A percentile compares a stretch with the other conserved stretches of the same genome.
Evolutionary conservation across 2,329 filamentous ascomycete genomes (phyloP).

Genomic region (Fusarium abutilonis): DNA sequence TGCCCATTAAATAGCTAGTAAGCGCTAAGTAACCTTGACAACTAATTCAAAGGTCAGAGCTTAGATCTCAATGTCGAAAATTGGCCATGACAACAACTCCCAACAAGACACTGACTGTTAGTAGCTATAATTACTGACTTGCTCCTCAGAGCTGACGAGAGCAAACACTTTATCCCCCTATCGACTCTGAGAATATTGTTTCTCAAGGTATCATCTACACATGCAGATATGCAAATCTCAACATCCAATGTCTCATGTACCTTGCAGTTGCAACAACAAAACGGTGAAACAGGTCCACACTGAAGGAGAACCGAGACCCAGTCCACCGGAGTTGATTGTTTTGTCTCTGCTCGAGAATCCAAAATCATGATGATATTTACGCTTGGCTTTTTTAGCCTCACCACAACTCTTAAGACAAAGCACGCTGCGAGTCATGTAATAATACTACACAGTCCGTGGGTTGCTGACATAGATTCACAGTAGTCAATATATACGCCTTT

Average conservation of each 20-base stretch:
- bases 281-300: constrained; percentile 29
- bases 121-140: no score
- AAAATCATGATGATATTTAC: neutral
- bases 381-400: constrained; percentile 15
- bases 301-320: constrained; percentile 15
- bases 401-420: neutral
- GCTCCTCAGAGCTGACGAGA: no score
- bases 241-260: constrained; percentile 32
- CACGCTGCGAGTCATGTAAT: neutral
- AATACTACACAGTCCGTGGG: neutral
- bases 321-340: neutral
- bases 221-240: neutral
- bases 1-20: no score
- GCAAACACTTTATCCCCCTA: no score
- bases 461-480: constrained; percentile 1
- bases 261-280: constrained; percentile 26
- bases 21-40: no score
- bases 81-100: no score
- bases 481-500: no score
- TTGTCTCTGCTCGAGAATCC: constrained; percentile 5
- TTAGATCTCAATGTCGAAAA: no score
- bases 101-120: no score
- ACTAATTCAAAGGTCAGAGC: no score
- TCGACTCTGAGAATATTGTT: no score
- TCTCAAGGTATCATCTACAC: no score